Percentiles rank a stretch among this genome's conserved stretches.
Evolutionary conservation across 768 basidiomycete genomes (phyloP).

Genomic region (Trametes elegans): DNA sequence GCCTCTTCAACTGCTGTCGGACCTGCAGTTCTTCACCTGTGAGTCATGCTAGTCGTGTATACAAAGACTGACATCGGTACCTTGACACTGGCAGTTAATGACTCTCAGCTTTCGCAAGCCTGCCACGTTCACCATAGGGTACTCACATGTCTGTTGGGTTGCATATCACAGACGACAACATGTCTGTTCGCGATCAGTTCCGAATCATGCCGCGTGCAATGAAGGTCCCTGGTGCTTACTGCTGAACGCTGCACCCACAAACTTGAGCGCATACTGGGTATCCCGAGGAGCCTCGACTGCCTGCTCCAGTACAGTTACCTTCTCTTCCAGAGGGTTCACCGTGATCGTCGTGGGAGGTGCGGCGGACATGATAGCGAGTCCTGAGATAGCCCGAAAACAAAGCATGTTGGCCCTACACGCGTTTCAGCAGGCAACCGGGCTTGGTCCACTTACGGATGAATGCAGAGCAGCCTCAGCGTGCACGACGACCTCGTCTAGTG

Average conservation of each 20-base stretch:
- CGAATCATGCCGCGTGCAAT: neutral
- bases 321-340: slow-evolving; percentile 24
- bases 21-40: slow-evolving; percentile 23
- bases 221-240: slow-evolving; percentile 24
- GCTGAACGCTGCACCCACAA: slow-evolving; percentile 29
- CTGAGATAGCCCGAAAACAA: neutral
- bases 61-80: too few relatives aligned
- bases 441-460: too few relatives aligned
- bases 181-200: slow-evolving; percentile 23
- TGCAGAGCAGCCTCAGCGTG: neutral
- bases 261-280: slow-evolving; percentile 29
- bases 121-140: neutral
- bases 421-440: too few relatives aligned
- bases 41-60: neutral
- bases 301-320: slow-evolving; percentile 19
- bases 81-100: too few relatives aligned
- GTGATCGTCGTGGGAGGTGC: slow-evolving; percentile 13
- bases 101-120: neutral
- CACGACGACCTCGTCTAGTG: too few relatives aligned
- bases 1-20: slow-evolving; percentile 34
- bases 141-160: slow-evolving; percentile 37
- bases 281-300: slow-evolving; percentile 8
- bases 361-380: neutral
- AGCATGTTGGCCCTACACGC: neutral
- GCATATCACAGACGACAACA: slow-evolving; percentile 34